Evolutionary conservation across 2,329 filamentous ascomycete species (phyloP), one percentile per base, ranked within the genome.

Genomic region (Colletotrichum limetticola): DNA sequence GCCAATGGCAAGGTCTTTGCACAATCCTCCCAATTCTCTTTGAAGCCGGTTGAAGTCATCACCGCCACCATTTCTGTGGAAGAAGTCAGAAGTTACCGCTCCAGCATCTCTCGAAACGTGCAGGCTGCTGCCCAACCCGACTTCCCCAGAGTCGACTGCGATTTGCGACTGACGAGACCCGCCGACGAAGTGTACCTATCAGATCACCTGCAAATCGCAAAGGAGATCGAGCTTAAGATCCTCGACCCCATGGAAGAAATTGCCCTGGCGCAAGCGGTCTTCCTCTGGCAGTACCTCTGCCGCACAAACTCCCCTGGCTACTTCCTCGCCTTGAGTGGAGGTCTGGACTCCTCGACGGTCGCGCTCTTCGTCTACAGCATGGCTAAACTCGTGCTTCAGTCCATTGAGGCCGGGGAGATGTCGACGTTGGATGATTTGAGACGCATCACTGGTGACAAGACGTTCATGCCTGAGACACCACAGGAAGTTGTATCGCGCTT

Each of bases 51-150:
- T 4, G 91, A 93, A 76, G 90, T 93, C 4, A 82, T 91, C 28
- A 89, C 86, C 6, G 91, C 91, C 4, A 93, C 90, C 0, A 85
- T 93, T 5, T 91, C 93, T 76, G 83, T 93, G 1, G 93, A 95
- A 77, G 91, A 94, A 74, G 92, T 96, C 5, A 84, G 92, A 42
- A 84, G 86, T 1, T 91, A 86, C 76, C 84, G 92, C 0, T 88
- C 82, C n/a, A 83, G 85, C 0, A 85, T 87, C 7, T 88, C 87
- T 12, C 85, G 90, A 69, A 87, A 88, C 11, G 78, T 90, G 37
- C 92, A 93, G 78, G 87, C 90, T 8, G 85, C 88, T 69, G 68
- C 79, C 79, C 59, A 79, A 77, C 53, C 81, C 79, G 52, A 61
- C 35, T 61, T 61, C 24, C 59, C 59, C 1, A 49, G 59, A 22